Base-by-base conservation (phyloP, 768 basidiomycete genomes). In the Suillus tomentosus region DNA sequence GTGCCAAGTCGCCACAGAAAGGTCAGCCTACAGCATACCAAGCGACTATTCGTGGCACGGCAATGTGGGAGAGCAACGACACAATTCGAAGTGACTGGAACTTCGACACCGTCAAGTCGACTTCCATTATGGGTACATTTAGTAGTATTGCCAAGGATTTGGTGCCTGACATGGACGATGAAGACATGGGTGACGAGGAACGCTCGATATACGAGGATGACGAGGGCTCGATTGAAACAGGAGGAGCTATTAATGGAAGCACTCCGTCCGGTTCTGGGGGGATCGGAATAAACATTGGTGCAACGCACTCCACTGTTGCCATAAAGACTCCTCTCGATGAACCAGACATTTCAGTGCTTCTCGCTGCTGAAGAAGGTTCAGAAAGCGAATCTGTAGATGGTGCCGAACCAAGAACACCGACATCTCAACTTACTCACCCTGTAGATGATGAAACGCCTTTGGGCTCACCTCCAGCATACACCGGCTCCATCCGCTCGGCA, bases 31-130 rank as follows among this genome's bases (percentile, higher is more conserved):
- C 85, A 70, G 77, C 79, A 64, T 83, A 83, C 71, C 85, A 87
- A 66, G 80, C 87, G 13, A 83, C 89, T 5, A 74, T 87, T 59
- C 80, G 83, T 65, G 85, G 83, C 66, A 87, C 81, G 60, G 74
- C 80, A 55, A 80, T 83, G 54, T 93, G 91, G 92, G 91, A 92
- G 68, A 76, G 74, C 57, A 87, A 84, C 65, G 86, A 84, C 53
- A 94, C 95, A 2, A 83, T 96, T 77, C 85, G 87, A 72, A 95
- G 92, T 71, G 95, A 95, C 66, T 99, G 96, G 97, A 94, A 92
- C 74, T 99, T 99, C 73, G 95, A 95, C 70, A 96, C 94, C 2
- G 80, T 95, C 69, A 88, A 82, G 64, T 83, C 90, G 5, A 79
- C 85, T 10, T 82, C 87, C 36, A 86, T 88, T 4, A 90, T 93